phyloP scores from a whole-genome alignment of 306 rosid genomes.

The Amphicarpaea edgeworthii region DNA sequence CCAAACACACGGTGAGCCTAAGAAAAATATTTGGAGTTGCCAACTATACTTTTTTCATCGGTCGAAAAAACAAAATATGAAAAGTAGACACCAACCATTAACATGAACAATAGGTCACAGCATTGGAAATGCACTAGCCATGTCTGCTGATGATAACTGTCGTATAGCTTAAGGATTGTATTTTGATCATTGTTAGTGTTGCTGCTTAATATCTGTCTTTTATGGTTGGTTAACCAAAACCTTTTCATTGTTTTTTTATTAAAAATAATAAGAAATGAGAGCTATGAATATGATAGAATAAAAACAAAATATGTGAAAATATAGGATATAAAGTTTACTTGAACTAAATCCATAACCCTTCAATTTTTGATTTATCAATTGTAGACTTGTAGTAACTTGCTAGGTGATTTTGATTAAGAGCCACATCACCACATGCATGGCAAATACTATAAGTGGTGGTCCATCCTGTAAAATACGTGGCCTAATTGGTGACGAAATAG shows the following conservation, averaged over 20 bases:
- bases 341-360: too few relatives aligned
- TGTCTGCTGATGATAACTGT: too few relatives aligned
- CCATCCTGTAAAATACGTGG: constrained; percentile 2
- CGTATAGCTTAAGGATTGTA: too few relatives aligned
- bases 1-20: too few relatives aligned
- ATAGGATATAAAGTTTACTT: too few relatives aligned
- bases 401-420: background rate
- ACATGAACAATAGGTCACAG: background rate
- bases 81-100: background rate
- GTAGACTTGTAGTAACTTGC: background rate
- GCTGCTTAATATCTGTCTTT: too few relatives aligned
- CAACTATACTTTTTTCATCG: background rate
- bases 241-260: too few relatives aligned
- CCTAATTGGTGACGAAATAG: constrained; percentile 2
- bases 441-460: constrained; percentile 7
- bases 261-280: background rate
- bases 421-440: constrained; percentile 23
- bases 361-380: too few relatives aligned
- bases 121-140: too few relatives aligned
- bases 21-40: background rate
- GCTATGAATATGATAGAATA: background rate
- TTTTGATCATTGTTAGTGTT: too few relatives aligned
- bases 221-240: too few relatives aligned
- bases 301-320: background rate
- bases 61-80: background rate